Base-by-base conservation (phyloP, 805 yeast genomes). In the Metschnikowia cubensis region DNA sequence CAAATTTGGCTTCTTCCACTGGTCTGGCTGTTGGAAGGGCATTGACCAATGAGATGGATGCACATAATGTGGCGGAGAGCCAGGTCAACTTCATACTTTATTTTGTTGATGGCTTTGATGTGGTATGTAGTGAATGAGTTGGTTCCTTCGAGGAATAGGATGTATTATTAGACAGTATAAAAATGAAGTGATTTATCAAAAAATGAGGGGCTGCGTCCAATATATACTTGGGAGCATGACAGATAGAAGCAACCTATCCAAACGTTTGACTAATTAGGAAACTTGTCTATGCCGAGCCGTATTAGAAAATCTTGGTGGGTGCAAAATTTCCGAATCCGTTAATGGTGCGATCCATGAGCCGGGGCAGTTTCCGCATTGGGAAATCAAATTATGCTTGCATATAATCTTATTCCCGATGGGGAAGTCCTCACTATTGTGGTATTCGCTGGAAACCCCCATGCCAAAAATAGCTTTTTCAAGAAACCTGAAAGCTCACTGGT, bases 11-110 rank as follows among this genome's bases (percentile, higher is more conserved):
- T 11, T 56, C 54, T 6, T 52, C 55, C n/a, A 59, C 58, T 1
- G 68, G 64, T 8, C 45, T 42, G 37, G 60, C 64, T 13, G 46
- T 33, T 6, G 69, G 66, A 17, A 59, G 25, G 34, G 67, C 68
- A 18, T 41, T 34, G 15, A 48, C 54, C 17, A 52, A n/a, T 1
- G 51, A 41, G n/a, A 59, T 36, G 18, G 56, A 35, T 13, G 50
- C 49, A 32, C 43, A 38, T 29, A 51, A 50, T 35, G 55, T 36
- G 15, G 51, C 48, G 7, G 54, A 41, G 15, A 51, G 17, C 40
- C 46, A 46, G 7, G 48, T 33, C 2, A 59, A 35, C 48, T 35
- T 60, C 63, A 60, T 60, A 20, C 6, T 11, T 15, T 14, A 21
- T 15, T 41, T 21, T 18, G 8, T 5, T 21, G 22, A n/a, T 38